These are phyloP conservation scores for Irpex lacteus DNA, from an alignment of 1,284 basidiomycete genomes.

Conservation along the genomic window DNA sequence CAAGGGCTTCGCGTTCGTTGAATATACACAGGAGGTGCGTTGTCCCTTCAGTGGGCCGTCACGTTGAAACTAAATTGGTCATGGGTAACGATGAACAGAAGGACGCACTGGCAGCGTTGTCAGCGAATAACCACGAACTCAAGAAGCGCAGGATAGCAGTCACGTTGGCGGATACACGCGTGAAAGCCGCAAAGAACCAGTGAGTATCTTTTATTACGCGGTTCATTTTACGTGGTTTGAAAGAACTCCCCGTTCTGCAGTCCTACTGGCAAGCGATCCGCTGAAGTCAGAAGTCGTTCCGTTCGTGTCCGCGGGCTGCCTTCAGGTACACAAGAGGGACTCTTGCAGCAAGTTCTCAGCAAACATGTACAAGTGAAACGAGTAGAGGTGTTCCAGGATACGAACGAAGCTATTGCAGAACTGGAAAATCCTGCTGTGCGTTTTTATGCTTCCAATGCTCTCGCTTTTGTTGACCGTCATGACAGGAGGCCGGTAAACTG, in stretches of 20 bases:
- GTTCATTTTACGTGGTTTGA: too few relatives aligned
- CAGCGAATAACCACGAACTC: constrained; percentile 81
- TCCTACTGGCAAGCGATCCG: constrained; percentile 37
- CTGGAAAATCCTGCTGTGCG: constrained; percentile 71
- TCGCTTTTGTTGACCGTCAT: constrained; percentile 7
- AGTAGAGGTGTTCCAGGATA: constrained; percentile 71
- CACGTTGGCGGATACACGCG: constrained; percentile 76
- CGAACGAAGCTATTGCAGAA: constrained; percentile 74
- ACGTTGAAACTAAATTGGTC: too few relatives aligned
- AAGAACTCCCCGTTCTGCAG: neutral
- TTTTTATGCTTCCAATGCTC: neutral
- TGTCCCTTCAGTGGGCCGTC: too few relatives aligned
- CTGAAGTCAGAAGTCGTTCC: constrained; percentile 67
- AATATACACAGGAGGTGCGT: constrained; percentile 80
- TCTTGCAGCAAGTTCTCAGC: constrained; percentile 85
- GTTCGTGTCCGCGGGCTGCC: constrained; percentile 79
- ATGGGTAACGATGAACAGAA: constrained; percentile 39
- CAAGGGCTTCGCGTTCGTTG: constrained; percentile 92
- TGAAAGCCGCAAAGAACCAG: constrained; percentile 49
- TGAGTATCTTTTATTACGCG: constrained; percentile 22
- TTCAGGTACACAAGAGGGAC: constrained; percentile 72
- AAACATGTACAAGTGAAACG: constrained; percentile 72
- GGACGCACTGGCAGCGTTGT: constrained; percentile 69
- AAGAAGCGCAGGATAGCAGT: constrained; percentile 85
- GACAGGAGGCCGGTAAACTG: constrained; percentile 76